phyloP scores from a whole-genome alignment of 169 alveolate species.

The Cryptosporidium canis region DNA sequence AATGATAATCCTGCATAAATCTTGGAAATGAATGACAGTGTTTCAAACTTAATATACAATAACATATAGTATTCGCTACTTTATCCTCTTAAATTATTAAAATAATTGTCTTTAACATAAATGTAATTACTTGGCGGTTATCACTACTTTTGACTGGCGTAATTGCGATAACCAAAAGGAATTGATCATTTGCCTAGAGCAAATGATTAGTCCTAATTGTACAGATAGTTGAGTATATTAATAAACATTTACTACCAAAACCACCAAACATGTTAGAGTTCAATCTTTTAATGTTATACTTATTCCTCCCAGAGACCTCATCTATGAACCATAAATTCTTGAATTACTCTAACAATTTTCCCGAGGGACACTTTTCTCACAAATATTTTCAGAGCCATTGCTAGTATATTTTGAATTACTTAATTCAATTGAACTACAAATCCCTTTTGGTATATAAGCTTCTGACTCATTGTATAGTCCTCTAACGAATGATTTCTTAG shows the following conservation, averaged over 20 bases:
- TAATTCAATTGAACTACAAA: slow-evolving; percentile 14
- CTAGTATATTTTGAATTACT: neutral
- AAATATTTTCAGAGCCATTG: neutral
- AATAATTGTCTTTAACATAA: neutral
- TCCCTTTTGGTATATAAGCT: slow-evolving; percentile 9
- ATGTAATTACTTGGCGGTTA: neutral
- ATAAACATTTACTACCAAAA: neutral
- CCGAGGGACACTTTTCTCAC: neutral
- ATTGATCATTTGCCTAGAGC: neutral
- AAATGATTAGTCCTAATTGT: neutral
- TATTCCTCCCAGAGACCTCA: neutral
- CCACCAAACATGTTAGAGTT: neutral
- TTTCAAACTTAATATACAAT: neutral
- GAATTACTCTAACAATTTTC: neutral
- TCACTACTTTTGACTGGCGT: neutral
- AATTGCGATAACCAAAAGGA: neutral
- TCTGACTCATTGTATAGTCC: slow-evolving; percentile 26
- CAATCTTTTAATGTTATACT: neutral
- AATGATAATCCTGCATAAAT: neutral
- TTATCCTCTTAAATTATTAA: neutral
- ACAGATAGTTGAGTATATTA: neutral
- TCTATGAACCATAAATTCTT: neutral
- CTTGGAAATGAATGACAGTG: neutral
- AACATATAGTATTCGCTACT: neutral
- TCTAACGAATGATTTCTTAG: slow-evolving; percentile 2